phyloP scores from a whole-genome alignment of 2,329 filamentous ascomycete species.

The Shiraia sp. region DNA sequence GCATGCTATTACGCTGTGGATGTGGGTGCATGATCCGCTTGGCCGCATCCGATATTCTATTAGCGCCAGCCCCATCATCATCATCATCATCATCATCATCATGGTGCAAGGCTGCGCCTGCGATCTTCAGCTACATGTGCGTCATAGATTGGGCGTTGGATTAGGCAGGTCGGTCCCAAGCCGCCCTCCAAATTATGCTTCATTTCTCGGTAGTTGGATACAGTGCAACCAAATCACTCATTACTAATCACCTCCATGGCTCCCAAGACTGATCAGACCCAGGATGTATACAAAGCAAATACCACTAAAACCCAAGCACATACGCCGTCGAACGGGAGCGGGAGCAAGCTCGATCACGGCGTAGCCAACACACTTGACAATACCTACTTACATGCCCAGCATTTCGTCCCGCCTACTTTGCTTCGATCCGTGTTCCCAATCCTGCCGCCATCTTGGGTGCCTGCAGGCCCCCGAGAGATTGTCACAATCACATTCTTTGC shows the following conservation, averaged over 20 bases:
- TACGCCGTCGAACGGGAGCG: constrained; percentile 38
- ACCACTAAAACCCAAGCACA: constrained; percentile 26
- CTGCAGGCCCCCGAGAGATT: too few species aligned
- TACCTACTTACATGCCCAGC: constrained; percentile 4
- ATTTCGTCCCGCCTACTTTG: neutral
- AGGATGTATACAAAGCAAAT: constrained; percentile 28
- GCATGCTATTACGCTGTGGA: constrained; percentile 1
- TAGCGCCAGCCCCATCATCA: constrained; percentile 11
- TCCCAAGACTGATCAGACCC: constrained; percentile 31
- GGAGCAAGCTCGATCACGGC: constrained; percentile 30
- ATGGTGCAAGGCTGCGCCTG: constrained; percentile 3
- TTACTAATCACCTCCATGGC: constrained; percentile 1
- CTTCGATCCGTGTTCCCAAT: too few species aligned
- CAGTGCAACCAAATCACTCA: neutral
- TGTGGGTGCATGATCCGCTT: constrained; percentile 8
- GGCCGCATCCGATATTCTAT: constrained; percentile 12
- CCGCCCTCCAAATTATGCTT: neutral
- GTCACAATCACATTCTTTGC: too few species aligned
- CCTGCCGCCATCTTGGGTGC: too few species aligned
- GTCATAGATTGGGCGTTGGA: constrained; percentile 9
- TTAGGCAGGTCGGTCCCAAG: neutral
- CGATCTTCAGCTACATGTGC: constrained; percentile 5
- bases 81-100: constrained; percentile 10
- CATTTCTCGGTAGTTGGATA: neutral
- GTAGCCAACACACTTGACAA: constrained; percentile 15